These are phyloP conservation scores for Parasitella parasitica DNA, from an alignment of 371 early-diverging fungal species.

Conservation along the genomic window DNA sequence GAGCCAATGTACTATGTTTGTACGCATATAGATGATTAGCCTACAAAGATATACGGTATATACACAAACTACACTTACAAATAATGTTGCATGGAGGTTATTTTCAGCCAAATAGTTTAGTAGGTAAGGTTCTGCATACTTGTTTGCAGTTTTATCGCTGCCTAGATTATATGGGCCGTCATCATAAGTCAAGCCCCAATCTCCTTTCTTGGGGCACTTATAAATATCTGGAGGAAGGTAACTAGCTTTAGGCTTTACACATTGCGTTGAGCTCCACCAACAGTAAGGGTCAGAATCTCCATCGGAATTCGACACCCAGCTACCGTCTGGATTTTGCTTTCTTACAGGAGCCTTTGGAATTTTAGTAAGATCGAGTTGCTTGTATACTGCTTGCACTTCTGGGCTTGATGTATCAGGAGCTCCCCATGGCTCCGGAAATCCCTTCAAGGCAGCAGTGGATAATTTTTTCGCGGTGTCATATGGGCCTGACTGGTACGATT, in stretches of 20 bases:
- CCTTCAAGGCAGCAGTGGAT: conserved; percentile 4
- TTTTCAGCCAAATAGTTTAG: conserved; percentile 39
- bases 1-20: conserved; percentile 42
- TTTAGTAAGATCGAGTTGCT: conserved; percentile 20
- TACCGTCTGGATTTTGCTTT: conserved; percentile 17
- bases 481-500: conserved; percentile 28
- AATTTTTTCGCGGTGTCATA: conserved; percentile 17
- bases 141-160: conserved; percentile 20
- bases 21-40: too few relatives aligned
- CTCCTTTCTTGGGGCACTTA: conserved; percentile 39
- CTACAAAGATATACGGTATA: not conserved
- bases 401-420: conserved; percentile 15
- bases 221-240: conserved; percentile 46
- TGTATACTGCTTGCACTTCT: conserved; percentile 24
- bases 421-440: conserved; percentile 16
- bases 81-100: conserved; percentile 18
- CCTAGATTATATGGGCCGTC: conserved; percentile 45
- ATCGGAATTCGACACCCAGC: conserved; percentile 14
- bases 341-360: conserved; percentile 27
- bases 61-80: conserved; percentile 17
- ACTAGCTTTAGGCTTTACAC: conserved; percentile 33
- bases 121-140: conserved; percentile 39
- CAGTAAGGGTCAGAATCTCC: conserved; percentile 32
- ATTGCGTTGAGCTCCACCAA: conserved; percentile 51
- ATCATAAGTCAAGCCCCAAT: conserved; percentile 50